These are phyloP conservation scores for Xylariaceae sp. DNA, from an alignment of 2,329 filamentous ascomycete species.

Conservation along the genomic window DNA sequence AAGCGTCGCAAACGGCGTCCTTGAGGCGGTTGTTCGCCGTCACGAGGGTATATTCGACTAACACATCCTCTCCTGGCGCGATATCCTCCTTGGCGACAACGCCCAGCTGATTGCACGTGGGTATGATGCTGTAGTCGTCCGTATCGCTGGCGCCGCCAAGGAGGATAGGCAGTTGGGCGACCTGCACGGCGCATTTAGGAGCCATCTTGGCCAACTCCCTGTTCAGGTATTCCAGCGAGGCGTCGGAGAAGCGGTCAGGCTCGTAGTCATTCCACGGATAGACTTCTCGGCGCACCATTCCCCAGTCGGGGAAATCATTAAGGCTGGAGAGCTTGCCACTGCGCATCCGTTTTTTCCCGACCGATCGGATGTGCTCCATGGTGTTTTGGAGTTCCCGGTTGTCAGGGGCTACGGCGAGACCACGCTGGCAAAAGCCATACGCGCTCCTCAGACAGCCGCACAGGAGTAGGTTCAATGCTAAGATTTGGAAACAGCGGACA, in stretches of 20 bases:
- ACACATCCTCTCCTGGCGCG: constrained; percentile 64
- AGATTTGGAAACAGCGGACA: constrained; percentile 54
- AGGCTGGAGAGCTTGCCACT: constrained; percentile 40
- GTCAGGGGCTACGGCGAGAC: constrained; percentile 48
- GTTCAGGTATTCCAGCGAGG: constrained; percentile 69
- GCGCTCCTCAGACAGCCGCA: constrained; percentile 66
- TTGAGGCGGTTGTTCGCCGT: constrained; percentile 86
- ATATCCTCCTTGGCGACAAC: constrained; percentile 85
- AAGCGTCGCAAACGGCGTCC: constrained; percentile 84
- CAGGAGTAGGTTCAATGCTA: constrained; percentile 54
- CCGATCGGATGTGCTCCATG: constrained; percentile 47
- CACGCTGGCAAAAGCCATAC: constrained; percentile 58
- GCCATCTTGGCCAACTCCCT: constrained; percentile 61
- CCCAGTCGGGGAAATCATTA: constrained; percentile 60
- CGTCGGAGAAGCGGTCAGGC: constrained; percentile 63
- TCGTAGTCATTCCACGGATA: constrained; percentile 65
- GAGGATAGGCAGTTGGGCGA: constrained; percentile 69
- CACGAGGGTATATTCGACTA: constrained; percentile 78
- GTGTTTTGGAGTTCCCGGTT: constrained; percentile 52
- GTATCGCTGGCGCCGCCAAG: constrained; percentile 49
- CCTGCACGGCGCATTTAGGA: constrained; percentile 74
- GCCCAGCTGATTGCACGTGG: constrained; percentile 71
- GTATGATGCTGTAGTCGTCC: constrained; percentile 44
- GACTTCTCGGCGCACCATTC: constrained; percentile 63
- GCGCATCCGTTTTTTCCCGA: constrained; percentile 46